Conservation (phyloP, 2,329 filamentous ascomycete genomes). For the Lecanicillium sp. region DNA sequence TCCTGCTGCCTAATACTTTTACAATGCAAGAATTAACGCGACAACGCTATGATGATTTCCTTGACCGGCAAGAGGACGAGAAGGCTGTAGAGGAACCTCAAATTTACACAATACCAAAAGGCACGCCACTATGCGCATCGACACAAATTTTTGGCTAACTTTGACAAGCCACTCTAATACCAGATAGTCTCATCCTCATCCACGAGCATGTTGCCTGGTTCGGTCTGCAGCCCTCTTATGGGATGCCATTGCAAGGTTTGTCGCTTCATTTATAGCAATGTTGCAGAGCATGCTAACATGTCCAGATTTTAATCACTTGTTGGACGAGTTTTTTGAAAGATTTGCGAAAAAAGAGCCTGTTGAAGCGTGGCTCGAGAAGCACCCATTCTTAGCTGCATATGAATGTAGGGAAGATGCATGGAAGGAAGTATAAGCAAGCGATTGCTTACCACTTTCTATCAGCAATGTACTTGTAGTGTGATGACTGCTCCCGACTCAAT, state of each 20-base stretch:
- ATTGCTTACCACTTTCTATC: too few relatives aligned
- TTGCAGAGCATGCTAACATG: background rate
- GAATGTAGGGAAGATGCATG: background rate
- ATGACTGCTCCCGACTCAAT: too few relatives aligned
- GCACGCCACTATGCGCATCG: too few relatives aligned
- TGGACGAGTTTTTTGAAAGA: conserved; percentile 11
- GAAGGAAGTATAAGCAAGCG: background rate
- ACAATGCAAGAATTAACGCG: conserved; percentile 13
- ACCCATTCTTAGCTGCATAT: conserved; percentile 6
- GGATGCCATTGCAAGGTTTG: conserved; percentile 11
- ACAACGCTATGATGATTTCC: conserved; percentile 4
- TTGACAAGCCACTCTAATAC: conserved; percentile 5
- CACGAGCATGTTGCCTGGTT: conserved; percentile 12
- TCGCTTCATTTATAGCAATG: background rate
- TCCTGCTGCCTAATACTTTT: conserved; percentile 14
- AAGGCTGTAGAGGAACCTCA: background rate
- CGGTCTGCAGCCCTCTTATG: conserved; percentile 14
- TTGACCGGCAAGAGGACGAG: conserved; percentile 7
- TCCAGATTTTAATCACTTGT: conserved; percentile 8
- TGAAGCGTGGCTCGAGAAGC: conserved; percentile 7
- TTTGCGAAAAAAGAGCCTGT: background rate
- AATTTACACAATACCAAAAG: background rate
- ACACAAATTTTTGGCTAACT: background rate
- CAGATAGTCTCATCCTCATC: conserved; percentile 12
- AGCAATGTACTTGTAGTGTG: too few relatives aligned